phyloP scores from a whole-genome alignment of 495 filamentous ascomycete species.

The Aspergillus homomorphus region DNA sequence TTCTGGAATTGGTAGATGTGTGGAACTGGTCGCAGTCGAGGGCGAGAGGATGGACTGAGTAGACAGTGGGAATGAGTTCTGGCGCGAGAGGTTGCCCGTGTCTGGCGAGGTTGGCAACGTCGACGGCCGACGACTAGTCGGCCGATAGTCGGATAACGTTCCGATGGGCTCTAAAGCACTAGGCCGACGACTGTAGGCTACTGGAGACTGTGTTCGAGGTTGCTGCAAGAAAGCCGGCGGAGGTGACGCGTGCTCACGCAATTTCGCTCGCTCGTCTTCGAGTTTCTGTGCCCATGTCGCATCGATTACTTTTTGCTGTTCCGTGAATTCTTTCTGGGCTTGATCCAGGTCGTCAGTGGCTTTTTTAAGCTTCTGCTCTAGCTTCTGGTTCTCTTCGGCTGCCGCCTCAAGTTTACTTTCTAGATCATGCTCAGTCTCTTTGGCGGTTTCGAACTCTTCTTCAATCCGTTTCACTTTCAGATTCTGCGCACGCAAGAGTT shows the following conservation, averaged over 20 bases:
- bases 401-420: slow-evolving; percentile 55
- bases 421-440: slow-evolving; percentile 60
- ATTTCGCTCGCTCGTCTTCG: slow-evolving; percentile 72
- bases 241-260: slow-evolving; percentile 56
- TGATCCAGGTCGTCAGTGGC: slow-evolving; percentile 60
- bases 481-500: slow-evolving; percentile 49
- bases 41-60: slow-evolving; percentile 37
- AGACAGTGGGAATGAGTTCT: slow-evolving; percentile 43
- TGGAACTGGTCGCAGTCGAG: slow-evolving; percentile 29
- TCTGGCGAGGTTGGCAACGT: slow-evolving; percentile 41
- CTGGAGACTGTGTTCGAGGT: slow-evolving; percentile 47
- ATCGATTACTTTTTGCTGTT: slow-evolving; percentile 67
- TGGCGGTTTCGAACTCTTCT: slow-evolving; percentile 75
- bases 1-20: slow-evolving; percentile 36
- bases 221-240: slow-evolving; percentile 41
- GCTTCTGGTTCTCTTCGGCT: slow-evolving; percentile 58
- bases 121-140: slow-evolving; percentile 48
- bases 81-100: slow-evolving; percentile 38
- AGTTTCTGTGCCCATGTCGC: slow-evolving; percentile 57
- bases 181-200: slow-evolving; percentile 44
- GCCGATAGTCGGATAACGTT: slow-evolving; percentile 36
- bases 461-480: slow-evolving; percentile 72
- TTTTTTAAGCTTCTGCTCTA: slow-evolving; percentile 62
- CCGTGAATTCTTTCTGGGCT: slow-evolving; percentile 59
- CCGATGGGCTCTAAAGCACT: slow-evolving; percentile 39